Evolutionary conservation across 2,329 filamentous ascomycete species (phyloP).

Genomic region (Cladosporium sp.): DNA sequence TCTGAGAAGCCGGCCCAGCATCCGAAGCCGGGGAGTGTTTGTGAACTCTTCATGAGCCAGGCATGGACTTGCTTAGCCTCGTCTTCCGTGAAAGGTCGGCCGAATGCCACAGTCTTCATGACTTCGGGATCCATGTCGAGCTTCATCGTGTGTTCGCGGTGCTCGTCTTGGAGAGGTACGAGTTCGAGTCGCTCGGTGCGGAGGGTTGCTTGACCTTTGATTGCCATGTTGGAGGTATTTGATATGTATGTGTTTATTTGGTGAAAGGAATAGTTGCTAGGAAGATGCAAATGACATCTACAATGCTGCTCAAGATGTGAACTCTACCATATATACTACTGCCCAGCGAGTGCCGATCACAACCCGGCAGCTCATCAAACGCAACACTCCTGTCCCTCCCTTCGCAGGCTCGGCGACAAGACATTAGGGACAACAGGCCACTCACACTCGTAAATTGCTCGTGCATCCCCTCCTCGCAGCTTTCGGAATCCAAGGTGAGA

Average conservation of each 20-base stretch:
- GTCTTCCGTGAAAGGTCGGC: slow-evolving; percentile 21
- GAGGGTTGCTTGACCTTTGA: slow-evolving; percentile 10
- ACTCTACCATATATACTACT: slow-evolving; percentile 1
- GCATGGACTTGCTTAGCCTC: slow-evolving; percentile 20
- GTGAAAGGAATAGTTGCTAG: neutral
- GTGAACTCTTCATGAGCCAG: slow-evolving; percentile 18
- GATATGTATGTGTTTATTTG: neutral
- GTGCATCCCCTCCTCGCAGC: neutral
- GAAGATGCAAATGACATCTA: neutral
- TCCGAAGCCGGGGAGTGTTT: slow-evolving; percentile 17
- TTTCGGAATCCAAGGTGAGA: neutral
- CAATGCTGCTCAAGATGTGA: neutral
- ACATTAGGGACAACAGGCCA: neutral
- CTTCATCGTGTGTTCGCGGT: slow-evolving; percentile 16
- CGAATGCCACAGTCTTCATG: slow-evolving; percentile 23
- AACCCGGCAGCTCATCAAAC: neutral
- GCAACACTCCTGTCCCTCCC: neutral
- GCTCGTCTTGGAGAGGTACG: slow-evolving; percentile 17
- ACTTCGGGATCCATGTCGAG: slow-evolving; percentile 23
- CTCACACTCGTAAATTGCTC: neutral
- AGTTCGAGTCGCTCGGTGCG: slow-evolving; percentile 15
- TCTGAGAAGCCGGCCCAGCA: slow-evolving; percentile 18
- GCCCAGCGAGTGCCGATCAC: neutral
- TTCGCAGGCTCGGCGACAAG: slow-evolving; percentile 5
- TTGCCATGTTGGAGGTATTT: neutral